Base-by-base conservation (phyloP, 129 eudicot genomes). In the Saposhnikovia divaricata region DNA sequence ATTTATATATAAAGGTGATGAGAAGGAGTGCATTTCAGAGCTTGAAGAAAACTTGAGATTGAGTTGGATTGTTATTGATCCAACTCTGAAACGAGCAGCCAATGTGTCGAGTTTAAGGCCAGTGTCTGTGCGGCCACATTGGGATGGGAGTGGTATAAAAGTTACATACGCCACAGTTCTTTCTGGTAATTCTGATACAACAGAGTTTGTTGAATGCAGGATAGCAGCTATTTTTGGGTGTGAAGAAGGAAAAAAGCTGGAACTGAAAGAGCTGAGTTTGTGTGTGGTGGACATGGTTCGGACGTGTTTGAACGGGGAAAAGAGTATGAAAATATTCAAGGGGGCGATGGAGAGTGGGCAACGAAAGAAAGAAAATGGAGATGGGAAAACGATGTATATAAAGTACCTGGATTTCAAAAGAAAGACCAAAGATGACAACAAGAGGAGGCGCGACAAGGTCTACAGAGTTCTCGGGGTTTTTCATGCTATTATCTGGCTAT, bases 11-110 rank as follows among this genome's bases (percentile, higher is more conserved):
- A 19, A 61, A 7, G 73, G 37, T 38, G 43, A 78, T 8, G 74
- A 69, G 25, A 37, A 11, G 0, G 47, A 5, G 31, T 39, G 31
- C 27, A 27, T 63, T 27, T 25, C 31, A 14, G 13, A 23, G 9
- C 68, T 78, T 5, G 59, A 78, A 44, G 9, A 63, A 0, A 47
- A 21, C 81, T 42, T 63, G 73, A 78, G 28, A 42, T 4, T 78
- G 25, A 78, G 81, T 23, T 78, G 81, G 81, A 78, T 78, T 16
- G 38, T 78, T 0, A 78, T 78, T 31, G 81, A 63, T 39, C 81
- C 74, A 37, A 63, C 74, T 31, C 74, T 72, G 25, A 78, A 63
- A 23, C 55, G 74, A 51, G 75, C 81, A 18, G 81, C 28, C 10
- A 78, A 78, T 18, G 14, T 78, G 19, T 63, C 81, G 9, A 78